A percentile compares a stretch with the other conserved stretches of the same genome.
Conservation (phyloP, 257 asterid genomes). For the Solanum tarapatanum region DNA sequence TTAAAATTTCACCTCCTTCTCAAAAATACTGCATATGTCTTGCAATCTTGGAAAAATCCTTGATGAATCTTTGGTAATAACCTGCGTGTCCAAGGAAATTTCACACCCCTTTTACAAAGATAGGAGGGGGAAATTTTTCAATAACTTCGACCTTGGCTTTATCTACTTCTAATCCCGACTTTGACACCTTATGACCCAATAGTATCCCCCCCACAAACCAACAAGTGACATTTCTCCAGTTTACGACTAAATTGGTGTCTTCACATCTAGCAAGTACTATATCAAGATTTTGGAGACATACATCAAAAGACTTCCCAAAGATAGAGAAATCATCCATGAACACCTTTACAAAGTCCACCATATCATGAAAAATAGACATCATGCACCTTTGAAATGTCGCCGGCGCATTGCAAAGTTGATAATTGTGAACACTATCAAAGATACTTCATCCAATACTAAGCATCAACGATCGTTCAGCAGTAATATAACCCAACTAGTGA, state of each 20-base stretch:
- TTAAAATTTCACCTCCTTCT: not conserved
- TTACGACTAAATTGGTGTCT: not conserved
- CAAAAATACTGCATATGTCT: no score
- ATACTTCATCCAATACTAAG: no score
- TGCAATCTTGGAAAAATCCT: no score
- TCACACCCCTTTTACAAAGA: not conserved
- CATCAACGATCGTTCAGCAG: no score
- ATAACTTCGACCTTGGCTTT: not conserved
- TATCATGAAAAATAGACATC: not conserved
- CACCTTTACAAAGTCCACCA: not conserved
- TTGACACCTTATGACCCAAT: not conserved
- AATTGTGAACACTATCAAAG: no score
- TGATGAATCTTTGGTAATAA: not conserved
- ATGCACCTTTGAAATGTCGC: no score
- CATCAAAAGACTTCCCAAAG: not conserved
- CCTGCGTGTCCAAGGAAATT: not conserved
- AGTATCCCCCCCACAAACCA: not conserved
- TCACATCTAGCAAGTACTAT: not conserved
- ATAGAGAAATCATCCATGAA: not conserved
- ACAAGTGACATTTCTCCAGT: not conserved
- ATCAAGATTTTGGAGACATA: not conserved
- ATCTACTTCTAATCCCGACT: not conserved
- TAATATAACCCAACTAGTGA: no score
- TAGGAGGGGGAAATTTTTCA: no score
- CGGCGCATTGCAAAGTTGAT: no score